Conservation (phyloP, 202 grass and related monocot genomes). For the Digitaria exilis region DNA sequence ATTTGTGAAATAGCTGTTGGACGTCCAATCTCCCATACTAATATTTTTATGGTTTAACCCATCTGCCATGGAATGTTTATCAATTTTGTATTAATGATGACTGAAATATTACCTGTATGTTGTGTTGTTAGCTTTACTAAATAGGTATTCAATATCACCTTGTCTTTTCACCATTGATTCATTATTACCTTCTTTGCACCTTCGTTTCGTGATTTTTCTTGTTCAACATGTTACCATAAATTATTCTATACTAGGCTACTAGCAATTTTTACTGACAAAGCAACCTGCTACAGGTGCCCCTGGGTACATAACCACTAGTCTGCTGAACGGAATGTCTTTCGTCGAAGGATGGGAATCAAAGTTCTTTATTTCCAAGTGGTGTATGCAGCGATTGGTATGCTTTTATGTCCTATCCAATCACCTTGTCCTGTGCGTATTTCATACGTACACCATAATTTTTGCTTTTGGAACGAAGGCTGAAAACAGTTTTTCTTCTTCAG, state of each 20-base stretch:
- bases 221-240: not conserved
- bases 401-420: conserved; percentile 11
- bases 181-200: not conserved
- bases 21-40: not conserved
- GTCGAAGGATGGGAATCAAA: conserved; percentile 92
- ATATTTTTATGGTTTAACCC: not conserved
- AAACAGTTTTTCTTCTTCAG: conserved; percentile 50
- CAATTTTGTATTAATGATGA: not conserved
- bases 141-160: not conserved
- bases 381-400: conserved; percentile 96
- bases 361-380: conserved; percentile 97
- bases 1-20: not conserved
- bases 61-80: not conserved
- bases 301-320: conserved; percentile 86
- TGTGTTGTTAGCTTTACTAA: not conserved
- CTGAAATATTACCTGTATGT: not conserved
- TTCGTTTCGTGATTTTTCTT: not conserved
- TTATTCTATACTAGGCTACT: not conserved
- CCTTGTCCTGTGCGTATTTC: conserved; percentile 19
- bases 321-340: conserved; percentile 96
- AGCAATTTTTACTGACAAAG: conserved; percentile 22
- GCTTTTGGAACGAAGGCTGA: conserved; percentile 26
- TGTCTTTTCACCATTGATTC: not conserved
- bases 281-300: conserved; percentile 74
- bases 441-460: conserved; percentile 20